Conservation (phyloP, 306 rosid genomes). For the Alnus glutinosa region DNA sequence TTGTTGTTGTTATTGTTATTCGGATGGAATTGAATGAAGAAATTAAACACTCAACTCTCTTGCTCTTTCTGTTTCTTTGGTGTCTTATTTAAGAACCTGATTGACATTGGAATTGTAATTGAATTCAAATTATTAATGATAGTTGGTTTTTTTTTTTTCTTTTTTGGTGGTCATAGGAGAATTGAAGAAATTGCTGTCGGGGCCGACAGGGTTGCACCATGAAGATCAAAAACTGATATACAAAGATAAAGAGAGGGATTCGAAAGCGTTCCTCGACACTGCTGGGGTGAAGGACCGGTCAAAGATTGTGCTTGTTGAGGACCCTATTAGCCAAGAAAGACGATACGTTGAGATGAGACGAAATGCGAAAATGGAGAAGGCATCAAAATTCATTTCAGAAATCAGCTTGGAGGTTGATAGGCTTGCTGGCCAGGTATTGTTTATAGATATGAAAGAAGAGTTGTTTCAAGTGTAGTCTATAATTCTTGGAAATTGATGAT, state of each 20-base stretch:
- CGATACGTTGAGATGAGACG: constrained; percentile 75
- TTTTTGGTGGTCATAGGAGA: constrained; percentile 49
- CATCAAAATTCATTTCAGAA: constrained; percentile 74
- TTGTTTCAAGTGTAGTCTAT: background rate
- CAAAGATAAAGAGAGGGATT: constrained; percentile 90
- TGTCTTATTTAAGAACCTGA: background rate
- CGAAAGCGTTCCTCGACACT: constrained; percentile 78
- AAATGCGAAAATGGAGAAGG: constrained; percentile 86
- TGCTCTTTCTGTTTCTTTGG: background rate
- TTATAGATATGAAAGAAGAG: background rate
- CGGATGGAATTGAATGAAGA: constrained; percentile 1
- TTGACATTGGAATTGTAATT: background rate
- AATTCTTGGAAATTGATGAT: constrained; percentile 26
- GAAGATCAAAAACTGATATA: constrained; percentile 85
- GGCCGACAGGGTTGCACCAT: constrained; percentile 88
- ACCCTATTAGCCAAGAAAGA: constrained; percentile 87
- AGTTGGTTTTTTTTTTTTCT: background rate
- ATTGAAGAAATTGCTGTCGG: constrained; percentile 83
- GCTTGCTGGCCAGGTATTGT: constrained; percentile 74
- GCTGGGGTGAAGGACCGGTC: constrained; percentile 84
- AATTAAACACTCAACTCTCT: background rate
- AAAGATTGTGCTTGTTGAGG: constrained; percentile 73
- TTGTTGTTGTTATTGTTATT: background rate
- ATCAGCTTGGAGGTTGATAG: constrained; percentile 90
- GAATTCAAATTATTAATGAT: background rate